Conservation (phyloP, 306 rosid genomes). For the Castanospermum australe region DNA sequence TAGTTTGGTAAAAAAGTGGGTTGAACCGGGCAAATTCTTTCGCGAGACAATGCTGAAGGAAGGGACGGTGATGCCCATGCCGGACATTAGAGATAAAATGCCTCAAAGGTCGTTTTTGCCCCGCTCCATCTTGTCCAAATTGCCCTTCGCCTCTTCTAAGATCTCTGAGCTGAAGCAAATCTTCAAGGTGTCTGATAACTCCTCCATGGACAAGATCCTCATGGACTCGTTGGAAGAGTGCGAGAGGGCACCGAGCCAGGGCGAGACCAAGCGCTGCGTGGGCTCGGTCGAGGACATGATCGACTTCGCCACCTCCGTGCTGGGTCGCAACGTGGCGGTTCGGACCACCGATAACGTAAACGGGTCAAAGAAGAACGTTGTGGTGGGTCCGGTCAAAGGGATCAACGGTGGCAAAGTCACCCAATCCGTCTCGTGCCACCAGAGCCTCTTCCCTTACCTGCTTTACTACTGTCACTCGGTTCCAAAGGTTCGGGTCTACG, state of each 20-base stretch:
- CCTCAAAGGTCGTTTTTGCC: slow-evolving; percentile 94
- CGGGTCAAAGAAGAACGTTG: slow-evolving; percentile 61
- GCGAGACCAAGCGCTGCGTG: slow-evolving; percentile 91
- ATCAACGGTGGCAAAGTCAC: slow-evolving; percentile 84
- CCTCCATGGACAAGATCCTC: slow-evolving; percentile 79
- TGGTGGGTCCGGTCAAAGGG: slow-evolving; percentile 63
- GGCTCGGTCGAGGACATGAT: slow-evolving; percentile 90
- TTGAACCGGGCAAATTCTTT: slow-evolving; percentile 92
- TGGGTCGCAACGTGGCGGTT: slow-evolving; percentile 76
- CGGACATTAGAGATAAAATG: slow-evolving; percentile 86
- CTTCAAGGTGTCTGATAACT: slow-evolving; percentile 74
- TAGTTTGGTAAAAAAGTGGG: slow-evolving; percentile 73
- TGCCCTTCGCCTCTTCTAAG: slow-evolving; percentile 79
- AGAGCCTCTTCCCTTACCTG: slow-evolving; percentile 84
- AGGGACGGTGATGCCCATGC: slow-evolving; percentile 81
- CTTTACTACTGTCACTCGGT: slow-evolving; percentile 95
- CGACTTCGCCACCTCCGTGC: slow-evolving; percentile 76
- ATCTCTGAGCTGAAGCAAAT: slow-evolving; percentile 53
- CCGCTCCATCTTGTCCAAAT: slow-evolving; percentile 67
- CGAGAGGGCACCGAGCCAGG: slow-evolving; percentile 69
- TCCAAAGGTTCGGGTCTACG: slow-evolving; percentile 91
- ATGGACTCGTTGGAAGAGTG: slow-evolving; percentile 62
- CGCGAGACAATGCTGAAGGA: slow-evolving; percentile 72
- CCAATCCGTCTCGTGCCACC: slow-evolving; percentile 91
- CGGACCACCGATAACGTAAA: slow-evolving; percentile 58